phyloP scores from a whole-genome alignment of 163 green algal genomes.

The Trebouxiophyceae sp. region DNA sequence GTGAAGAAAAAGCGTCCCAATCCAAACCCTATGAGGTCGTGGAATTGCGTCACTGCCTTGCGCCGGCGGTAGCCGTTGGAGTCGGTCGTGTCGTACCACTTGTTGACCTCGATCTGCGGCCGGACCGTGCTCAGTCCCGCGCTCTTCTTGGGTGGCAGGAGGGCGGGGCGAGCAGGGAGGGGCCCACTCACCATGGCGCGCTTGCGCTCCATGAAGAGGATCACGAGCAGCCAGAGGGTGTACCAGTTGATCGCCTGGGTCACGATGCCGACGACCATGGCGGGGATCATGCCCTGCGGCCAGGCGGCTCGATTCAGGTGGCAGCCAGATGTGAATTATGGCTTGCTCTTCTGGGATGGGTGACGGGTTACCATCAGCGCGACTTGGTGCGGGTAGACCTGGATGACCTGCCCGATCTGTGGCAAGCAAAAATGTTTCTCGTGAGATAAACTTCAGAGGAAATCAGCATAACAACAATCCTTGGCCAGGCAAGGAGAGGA shows the following conservation, averaged over 20 bases:
- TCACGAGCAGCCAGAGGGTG: conserved; percentile 20
- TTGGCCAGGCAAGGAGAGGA: too few species aligned
- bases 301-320: too few species aligned
- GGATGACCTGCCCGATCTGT: conserved; percentile 16
- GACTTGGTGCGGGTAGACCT: conserved; percentile 13
- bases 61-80: conserved; percentile 7
- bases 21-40: conserved; percentile 10
- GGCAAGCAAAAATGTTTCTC: too few species aligned
- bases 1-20: neutral
- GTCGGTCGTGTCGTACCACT: conserved; percentile 5
- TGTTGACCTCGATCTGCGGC: neutral
- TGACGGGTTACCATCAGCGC: too few species aligned
- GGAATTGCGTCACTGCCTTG: conserved; percentile 8
- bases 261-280: conserved; percentile 3
- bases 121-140: too few species aligned
- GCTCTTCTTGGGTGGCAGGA: neutral
- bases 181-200: conserved; percentile 6
- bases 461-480: too few species aligned
- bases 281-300: conserved; percentile 9
- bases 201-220: conserved; percentile 15
- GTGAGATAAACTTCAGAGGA: too few species aligned
- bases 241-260: conserved; percentile 9
- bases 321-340: too few species aligned
- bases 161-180: neutral
- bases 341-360: too few species aligned